Evolutionary conservation across 805 yeast species (phyloP).

Genomic region (Wickerhamiella musiphila): DNA sequence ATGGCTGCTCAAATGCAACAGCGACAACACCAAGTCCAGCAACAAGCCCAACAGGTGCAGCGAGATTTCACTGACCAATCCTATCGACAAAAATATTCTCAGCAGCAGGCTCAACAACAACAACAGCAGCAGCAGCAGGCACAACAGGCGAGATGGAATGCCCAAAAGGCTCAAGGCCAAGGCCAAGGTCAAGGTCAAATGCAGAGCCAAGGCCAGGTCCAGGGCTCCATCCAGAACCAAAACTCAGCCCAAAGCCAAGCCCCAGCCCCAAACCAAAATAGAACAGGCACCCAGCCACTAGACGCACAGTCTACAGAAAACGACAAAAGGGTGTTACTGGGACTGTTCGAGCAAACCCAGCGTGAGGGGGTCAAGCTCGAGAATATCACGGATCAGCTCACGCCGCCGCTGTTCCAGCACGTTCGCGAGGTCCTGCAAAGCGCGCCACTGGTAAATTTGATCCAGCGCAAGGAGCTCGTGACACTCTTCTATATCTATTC

Average conservation of each 20-base stretch:
- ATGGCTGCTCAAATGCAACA: slow-evolving; percentile 7
- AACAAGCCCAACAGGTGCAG: not conserved
- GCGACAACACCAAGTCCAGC: not conserved
- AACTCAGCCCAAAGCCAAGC: no score
- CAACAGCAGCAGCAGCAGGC: slow-evolving; percentile 6
- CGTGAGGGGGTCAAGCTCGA: slow-evolving; percentile 47
- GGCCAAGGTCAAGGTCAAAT: slow-evolving; percentile 13
- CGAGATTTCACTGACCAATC: not conserved
- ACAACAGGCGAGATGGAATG: slow-evolving; percentile 7
- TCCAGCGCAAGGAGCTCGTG: slow-evolving; percentile 48
- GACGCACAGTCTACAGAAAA: not conserved
- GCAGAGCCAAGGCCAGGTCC: slow-evolving; percentile 6
- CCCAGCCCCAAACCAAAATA: no score
- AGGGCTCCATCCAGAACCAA: not conserved
- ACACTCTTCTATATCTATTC: slow-evolving; percentile 67
- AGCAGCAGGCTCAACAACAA: slow-evolving; percentile 11
- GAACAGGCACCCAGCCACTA: no score
- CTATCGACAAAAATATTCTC: not conserved
- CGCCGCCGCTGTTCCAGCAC: slow-evolving; percentile 46
- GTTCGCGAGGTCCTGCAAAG: slow-evolving; percentile 32
- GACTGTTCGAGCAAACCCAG: slow-evolving; percentile 52
- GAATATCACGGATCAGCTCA: slow-evolving; percentile 40
- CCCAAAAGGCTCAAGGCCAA: slow-evolving; percentile 12
- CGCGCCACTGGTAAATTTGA: slow-evolving; percentile 32
- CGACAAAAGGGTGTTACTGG: slow-evolving; percentile 32